Conservation (phyloP, 306 rosid genomes). For the Sicyos edulis region DNA sequence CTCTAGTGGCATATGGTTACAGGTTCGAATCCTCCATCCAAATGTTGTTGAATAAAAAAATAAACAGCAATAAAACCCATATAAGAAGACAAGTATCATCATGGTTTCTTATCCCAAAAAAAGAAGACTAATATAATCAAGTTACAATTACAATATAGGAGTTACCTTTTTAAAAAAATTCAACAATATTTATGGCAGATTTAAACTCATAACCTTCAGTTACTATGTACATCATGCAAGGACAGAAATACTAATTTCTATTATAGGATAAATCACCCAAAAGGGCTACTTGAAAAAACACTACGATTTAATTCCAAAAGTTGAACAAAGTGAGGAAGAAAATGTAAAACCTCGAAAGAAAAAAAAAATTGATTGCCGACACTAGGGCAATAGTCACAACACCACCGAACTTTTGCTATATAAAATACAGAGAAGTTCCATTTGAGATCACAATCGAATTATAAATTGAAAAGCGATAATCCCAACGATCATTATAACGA, state of each 20-base stretch:
- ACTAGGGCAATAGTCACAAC: background rate
- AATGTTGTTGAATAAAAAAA: too few relatives aligned
- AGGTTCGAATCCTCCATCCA: too few relatives aligned
- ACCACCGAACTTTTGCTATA: background rate
- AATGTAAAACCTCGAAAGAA: background rate
- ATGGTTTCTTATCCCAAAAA: too few relatives aligned
- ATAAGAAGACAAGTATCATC: too few relatives aligned
- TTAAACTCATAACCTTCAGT: too few relatives aligned
- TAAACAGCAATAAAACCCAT: too few relatives aligned
- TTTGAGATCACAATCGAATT: background rate
- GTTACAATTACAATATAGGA: background rate
- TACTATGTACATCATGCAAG: too few relatives aligned
- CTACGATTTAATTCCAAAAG: background rate
- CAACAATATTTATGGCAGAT: too few relatives aligned
- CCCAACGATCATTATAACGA: constrained; percentile 1
- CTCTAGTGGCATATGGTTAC: too few relatives aligned
- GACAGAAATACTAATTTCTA: background rate
- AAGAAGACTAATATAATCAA: background rate
- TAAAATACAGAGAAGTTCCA: background rate
- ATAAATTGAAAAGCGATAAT: background rate
- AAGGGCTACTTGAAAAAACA: background rate
- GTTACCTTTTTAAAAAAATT: too few relatives aligned
- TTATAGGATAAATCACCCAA: background rate
- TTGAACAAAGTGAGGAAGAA: background rate
- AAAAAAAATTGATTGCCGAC: background rate